Evolutionary conservation across 768 basidiomycete species (phyloP).

Genomic region (Panaeolus cyanescens): DNA sequence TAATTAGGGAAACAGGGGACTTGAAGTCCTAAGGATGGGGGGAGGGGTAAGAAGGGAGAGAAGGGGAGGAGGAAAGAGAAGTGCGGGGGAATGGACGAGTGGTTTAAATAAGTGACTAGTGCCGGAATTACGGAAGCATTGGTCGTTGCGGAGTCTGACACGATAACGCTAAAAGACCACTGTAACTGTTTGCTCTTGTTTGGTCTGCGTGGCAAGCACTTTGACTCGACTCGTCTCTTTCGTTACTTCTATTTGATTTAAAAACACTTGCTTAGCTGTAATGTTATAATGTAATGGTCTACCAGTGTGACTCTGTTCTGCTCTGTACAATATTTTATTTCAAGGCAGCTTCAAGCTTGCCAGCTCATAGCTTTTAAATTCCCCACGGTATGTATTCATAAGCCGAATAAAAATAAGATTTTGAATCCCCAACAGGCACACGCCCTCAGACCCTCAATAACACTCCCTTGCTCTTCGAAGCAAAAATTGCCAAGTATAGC

Average conservation of each 20-base stretch:
- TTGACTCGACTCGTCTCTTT: background rate
- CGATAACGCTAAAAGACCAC: background rate
- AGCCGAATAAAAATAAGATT: background rate
- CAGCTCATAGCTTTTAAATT: background rate
- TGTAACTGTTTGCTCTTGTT: background rate
- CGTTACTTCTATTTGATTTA: too few relatives aligned
- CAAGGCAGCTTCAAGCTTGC: too few relatives aligned
- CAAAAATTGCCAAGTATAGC: background rate
- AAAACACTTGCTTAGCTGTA: too few relatives aligned
- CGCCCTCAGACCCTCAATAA: background rate
- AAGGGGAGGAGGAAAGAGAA: background rate
- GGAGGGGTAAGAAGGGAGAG: background rate
- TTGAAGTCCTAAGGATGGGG: background rate
- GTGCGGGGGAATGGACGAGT: background rate
- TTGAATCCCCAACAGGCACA: background rate
- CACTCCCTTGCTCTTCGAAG: background rate
- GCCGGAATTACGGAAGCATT: slow-evolving; percentile 3
- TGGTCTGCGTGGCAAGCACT: slow-evolving; percentile 1
- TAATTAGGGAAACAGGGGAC: slow-evolving; percentile 9
- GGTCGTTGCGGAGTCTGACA: background rate
- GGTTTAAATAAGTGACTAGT: slow-evolving; percentile 2
- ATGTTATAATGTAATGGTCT: too few relatives aligned
- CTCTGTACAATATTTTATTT: background rate
- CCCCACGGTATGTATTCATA: background rate
- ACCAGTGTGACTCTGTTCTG: background rate